Evolutionary conservation across 257 asterid genomes (phyloP), one percentile per base, ranked within the genome.

Genomic region (Echium plantagineum): DNA sequence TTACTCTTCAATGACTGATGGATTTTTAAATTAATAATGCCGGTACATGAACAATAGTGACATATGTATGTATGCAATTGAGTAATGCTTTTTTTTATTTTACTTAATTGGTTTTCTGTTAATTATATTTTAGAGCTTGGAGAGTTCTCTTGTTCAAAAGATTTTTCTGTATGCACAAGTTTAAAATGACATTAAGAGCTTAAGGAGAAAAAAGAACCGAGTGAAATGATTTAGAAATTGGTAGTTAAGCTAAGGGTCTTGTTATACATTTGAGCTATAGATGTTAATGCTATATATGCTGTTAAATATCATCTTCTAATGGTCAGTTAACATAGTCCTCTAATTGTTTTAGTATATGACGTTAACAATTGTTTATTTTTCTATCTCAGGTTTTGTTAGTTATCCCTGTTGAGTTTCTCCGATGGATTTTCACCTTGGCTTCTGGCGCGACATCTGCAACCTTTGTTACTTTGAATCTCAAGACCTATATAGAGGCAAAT

Each of bases 391-490:
- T 83, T 72, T 71, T 81, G 67, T 63, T 90, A 91, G 71, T 85
- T 22, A 85, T 85, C 63, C 95, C 97, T 21, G 61, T 80, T 1
- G 94, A 81, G 72, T 87, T 83, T 76, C 70, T 90, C 16, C 81
- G 90, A 18, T 90, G 98, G 98, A 66, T 48, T 57, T 66, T 87
- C 76, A 83, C 83, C 67, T 65, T 90, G 72, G 24, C 72, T 15
- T 77, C 81, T 38, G 94, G 91, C 53, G 82, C 80, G 61, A 84
- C 78, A 68, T 90, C 96, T 22, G 90, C 94, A 57, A 74, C 84
- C 81, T 90, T 90, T 42, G 83, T 90, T 53, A 69, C 89, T 66
- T 66, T 85, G 72, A 87, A 90, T 80, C 94, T 90, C 65, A 80
- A 69, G 78, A 74, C 88, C 15, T 83, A 83, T 55, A 47, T 76